phyloP scores from a whole-genome alignment of 2,329 filamentous ascomycete genomes.

The Paecilomyces sp. region DNA sequence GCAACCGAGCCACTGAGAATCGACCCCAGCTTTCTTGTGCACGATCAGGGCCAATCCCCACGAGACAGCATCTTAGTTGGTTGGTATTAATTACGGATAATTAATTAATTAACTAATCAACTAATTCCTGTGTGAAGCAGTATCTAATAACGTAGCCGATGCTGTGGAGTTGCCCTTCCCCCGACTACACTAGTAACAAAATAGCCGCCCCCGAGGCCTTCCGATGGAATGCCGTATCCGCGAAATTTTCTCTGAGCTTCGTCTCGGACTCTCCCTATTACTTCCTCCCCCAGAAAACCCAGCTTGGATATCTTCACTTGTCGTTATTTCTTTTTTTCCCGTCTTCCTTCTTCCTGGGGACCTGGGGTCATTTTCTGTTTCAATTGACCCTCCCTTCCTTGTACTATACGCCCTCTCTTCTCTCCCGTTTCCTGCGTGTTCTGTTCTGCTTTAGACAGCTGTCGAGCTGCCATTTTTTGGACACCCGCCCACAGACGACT shows the following conservation, averaged over 20 bases:
- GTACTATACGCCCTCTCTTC: conserved; percentile 3
- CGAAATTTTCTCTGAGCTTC: conserved; percentile 34
- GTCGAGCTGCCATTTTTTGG: conserved; percentile 5
- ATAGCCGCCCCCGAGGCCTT: conserved; percentile 24
- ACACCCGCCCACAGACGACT: background rate
- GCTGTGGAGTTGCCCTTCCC: conserved; percentile 11
- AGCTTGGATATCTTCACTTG: conserved; percentile 18
- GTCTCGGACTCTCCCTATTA: conserved; percentile 12
- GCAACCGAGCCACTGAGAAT: background rate
- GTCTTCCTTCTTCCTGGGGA: conserved; percentile 7
- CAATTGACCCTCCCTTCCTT: conserved; percentile 4
- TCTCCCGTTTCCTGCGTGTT: conserved; percentile 5
- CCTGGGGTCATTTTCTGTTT: conserved; percentile 2
- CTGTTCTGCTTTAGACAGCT: conserved; percentile 11
- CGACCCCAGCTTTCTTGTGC: background rate
- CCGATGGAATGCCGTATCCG: conserved; percentile 34
- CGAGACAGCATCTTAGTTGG: background rate
- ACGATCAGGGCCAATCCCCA: background rate
- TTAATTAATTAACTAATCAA: too few relatives aligned
- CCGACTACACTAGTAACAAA: conserved; percentile 10
- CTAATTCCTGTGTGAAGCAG: too few relatives aligned
- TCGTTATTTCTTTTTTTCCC: conserved; percentile 9
- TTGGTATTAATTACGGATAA: too few relatives aligned
- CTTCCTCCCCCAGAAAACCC: conserved; percentile 4
- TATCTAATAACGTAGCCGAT: background rate